phyloP scores from a whole-genome alignment of 1,284 basidiomycete species.

The Veloboletus limbatus region DNA sequence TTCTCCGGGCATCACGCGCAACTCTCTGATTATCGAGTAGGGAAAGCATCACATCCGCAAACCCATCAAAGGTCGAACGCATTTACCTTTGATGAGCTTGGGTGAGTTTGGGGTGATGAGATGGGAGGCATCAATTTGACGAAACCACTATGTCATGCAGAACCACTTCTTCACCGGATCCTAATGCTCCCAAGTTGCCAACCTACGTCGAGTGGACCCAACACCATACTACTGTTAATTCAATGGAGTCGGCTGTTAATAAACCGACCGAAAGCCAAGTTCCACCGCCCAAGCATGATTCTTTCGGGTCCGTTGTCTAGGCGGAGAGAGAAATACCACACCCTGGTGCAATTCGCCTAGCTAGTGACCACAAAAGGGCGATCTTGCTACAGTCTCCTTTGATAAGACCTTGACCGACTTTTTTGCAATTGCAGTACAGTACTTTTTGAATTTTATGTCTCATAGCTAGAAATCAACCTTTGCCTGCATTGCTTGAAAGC shows the following conservation, averaged over 20 bases:
- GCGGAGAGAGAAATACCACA: neutral
- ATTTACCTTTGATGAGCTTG: conserved; percentile 21
- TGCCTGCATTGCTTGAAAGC: neutral
- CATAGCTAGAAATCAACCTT: conserved; percentile 1
- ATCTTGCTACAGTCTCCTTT: too few relatives aligned
- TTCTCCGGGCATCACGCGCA: neutral
- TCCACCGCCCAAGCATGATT: conserved; percentile 1
- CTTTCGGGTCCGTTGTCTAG: conserved; percentile 13
- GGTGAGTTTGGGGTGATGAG: conserved; percentile 11
- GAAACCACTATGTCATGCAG: conserved; percentile 3
- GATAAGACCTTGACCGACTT: neutral
- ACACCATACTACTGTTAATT: conserved; percentile 1
- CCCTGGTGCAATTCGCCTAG: too few relatives aligned
- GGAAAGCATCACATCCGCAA: conserved; percentile 14
- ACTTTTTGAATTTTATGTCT: conserved; percentile 13
- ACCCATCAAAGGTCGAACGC: conserved; percentile 11
- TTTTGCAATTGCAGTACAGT: conserved; percentile 11
- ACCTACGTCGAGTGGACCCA: conserved; percentile 19
- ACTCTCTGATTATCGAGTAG: conserved; percentile 18
- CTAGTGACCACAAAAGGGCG: too few relatives aligned
- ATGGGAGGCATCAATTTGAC: neutral
- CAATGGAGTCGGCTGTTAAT: conserved; percentile 10
- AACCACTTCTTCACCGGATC: conserved; percentile 11
- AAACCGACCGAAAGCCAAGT: conserved; percentile 10
- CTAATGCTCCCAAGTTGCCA: conserved; percentile 16